Percentiles rank a stretch among this genome's conserved stretches.
Conservation (phyloP, 1,139 yeast genomes). For the Yamadazyma triangularis region DNA sequence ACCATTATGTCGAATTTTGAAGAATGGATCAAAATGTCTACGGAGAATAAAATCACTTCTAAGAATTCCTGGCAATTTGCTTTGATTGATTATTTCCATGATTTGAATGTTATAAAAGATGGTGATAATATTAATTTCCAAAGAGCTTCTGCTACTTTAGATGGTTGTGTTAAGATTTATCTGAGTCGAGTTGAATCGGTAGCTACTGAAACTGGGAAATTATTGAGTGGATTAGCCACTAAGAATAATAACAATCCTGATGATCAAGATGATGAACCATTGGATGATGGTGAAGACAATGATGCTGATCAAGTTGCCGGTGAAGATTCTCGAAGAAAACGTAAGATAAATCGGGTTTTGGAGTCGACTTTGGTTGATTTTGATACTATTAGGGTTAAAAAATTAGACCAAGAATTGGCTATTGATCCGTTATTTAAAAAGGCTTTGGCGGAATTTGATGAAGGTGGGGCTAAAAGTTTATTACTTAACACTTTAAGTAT, state of each 20-base stretch:
- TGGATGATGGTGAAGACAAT: constrained; percentile 9
- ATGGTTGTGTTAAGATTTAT: constrained; percentile 40
- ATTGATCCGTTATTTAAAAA: constrained; percentile 88
- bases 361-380: constrained; percentile 50
- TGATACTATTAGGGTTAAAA: constrained; percentile 59
- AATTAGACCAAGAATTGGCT: constrained; percentile 70
- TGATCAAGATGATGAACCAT: constrained; percentile 13
- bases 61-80: constrained; percentile 72
- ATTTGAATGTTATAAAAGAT: constrained; percentile 39
- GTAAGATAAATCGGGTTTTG: constrained; percentile 37
- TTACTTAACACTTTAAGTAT: constrained; percentile 65
- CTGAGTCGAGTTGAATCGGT: constrained; percentile 78
- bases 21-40: constrained; percentile 87
- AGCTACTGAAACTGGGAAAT: constrained; percentile 83
- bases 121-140: constrained; percentile 43
- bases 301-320: constrained; percentile 11
- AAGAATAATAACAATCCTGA: constrained; percentile 18
- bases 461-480: constrained; percentile 89
- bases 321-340: constrained; percentile 16
- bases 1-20: constrained; percentile 64
- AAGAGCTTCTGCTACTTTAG: constrained; percentile 35
- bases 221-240: constrained; percentile 66
- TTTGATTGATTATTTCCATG: constrained; percentile 76
- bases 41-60: constrained; percentile 73
- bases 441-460: constrained; percentile 89